Evolutionary conservation across 2,329 filamentous ascomycete genomes (phyloP).

Genomic region (Bipolaris cookei): DNA sequence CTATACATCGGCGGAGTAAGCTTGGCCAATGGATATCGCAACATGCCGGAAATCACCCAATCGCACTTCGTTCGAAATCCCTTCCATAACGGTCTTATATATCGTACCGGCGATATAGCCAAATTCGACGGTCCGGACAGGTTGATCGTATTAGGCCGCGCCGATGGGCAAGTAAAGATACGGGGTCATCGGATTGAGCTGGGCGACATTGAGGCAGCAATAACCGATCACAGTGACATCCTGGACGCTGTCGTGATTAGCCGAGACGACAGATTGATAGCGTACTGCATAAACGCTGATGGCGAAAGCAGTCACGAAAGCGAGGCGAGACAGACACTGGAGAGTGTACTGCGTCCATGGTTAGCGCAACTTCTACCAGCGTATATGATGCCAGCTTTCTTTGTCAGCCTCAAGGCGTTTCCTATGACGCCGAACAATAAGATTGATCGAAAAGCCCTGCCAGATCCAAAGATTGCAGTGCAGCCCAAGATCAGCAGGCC

Average conservation of each 20-base stretch:
- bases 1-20: neutral
- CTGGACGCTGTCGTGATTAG: neutral
- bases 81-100: neutral
- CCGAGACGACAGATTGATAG: neutral
- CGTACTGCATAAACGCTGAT: neutral
- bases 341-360: neutral
- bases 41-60: neutral
- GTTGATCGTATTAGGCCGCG: neutral
- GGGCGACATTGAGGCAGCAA: neutral
- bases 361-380: neutral
- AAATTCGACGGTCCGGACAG: neutral
- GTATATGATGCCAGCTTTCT: neutral
- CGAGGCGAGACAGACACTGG: neutral
- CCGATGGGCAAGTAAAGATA: neutral
- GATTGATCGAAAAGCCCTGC: neutral
- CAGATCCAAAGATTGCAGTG: neutral
- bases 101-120: neutral
- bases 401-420: neutral
- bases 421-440: neutral
- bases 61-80: neutral
- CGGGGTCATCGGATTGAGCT: neutral
- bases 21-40: neutral
- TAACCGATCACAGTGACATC: neutral
- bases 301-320: no score
- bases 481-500: neutral